Percentiles rank a stretch among this genome's conserved stretches.
Evolutionary conservation across 495 filamentous ascomycete genomes (phyloP).

Genomic region (Sphaerosporella brunnea): DNA sequence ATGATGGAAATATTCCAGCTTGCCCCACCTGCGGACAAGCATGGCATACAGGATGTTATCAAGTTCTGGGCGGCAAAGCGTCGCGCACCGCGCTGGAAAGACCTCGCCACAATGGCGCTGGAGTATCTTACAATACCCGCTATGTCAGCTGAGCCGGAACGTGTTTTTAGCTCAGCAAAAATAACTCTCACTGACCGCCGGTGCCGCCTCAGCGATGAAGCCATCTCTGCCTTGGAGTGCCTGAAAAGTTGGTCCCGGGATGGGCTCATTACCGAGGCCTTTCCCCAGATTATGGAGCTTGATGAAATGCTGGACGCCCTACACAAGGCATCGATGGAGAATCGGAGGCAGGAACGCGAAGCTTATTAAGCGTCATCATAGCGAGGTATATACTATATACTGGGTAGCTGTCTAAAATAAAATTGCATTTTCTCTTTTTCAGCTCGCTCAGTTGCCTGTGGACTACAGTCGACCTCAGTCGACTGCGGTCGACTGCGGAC

Average conservation of each 20-base stretch:
- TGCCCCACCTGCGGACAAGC: background rate
- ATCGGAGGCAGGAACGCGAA: no score
- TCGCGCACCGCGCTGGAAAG: background rate
- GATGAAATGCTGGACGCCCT: background rate
- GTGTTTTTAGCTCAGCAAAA: constrained; percentile 4
- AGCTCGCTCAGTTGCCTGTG: no score
- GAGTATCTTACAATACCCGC: constrained; percentile 1
- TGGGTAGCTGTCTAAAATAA: no score
- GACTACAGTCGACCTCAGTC: no score
- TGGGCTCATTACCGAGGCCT: background rate
- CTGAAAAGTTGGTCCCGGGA: background rate
- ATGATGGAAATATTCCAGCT: background rate
- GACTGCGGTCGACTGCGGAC: no score
- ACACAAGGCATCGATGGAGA: no score
- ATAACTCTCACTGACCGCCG: background rate
- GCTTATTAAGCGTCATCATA: no score
- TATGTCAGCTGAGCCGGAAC: constrained; percentile 5
- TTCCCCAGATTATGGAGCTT: background rate
- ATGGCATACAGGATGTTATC: background rate
- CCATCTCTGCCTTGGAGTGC: background rate
- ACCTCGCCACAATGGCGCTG: constrained; percentile 4
- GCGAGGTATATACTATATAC: no score
- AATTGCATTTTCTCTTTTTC: no score
- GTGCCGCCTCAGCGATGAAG: background rate
- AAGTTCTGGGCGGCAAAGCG: background rate